A percentile compares a stretch with the other conserved stretches of the same genome.
These are phyloP conservation scores for Candida manassasensis DNA, from an alignment of 805 yeast species.

Conservation along the genomic window DNA sequence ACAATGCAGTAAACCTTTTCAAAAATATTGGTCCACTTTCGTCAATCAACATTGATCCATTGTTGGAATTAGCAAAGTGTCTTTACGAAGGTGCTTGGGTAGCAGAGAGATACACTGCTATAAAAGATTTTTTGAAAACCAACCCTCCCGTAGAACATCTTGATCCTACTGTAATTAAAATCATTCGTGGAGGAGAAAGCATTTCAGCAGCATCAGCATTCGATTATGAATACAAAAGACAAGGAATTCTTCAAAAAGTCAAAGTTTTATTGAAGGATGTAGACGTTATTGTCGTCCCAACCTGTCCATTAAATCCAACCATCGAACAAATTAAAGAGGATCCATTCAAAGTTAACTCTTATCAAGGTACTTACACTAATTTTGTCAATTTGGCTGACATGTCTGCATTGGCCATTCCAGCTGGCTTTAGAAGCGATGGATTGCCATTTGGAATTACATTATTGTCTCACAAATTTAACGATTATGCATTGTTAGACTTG, in stretches of 20 bases:
- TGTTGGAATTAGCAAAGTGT: constrained; percentile 78
- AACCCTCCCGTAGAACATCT: constrained; percentile 66
- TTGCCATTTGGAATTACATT: constrained; percentile 89
- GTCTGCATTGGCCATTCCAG: constrained; percentile 88
- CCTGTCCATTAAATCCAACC: constrained; percentile 89
- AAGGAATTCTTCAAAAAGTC: constrained; percentile 67
- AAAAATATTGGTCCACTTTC: constrained; percentile 42
- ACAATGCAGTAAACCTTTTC: constrained; percentile 49
- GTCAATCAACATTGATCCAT: constrained; percentile 66
- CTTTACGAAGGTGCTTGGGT: constrained; percentile 99
- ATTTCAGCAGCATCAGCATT: constrained; percentile 81
- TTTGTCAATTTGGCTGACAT: constrained; percentile 92
- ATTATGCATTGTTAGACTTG: constrained; percentile 80
- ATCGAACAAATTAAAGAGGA: constrained; percentile 67
- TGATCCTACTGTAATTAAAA: constrained; percentile 78
- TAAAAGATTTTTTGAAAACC: constrained; percentile 62
- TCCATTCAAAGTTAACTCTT: constrained; percentile 78
- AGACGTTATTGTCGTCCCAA: constrained; percentile 85
- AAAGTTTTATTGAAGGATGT: constrained; percentile 48
- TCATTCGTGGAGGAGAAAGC: constrained; percentile 73
- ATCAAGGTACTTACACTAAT: constrained; percentile 97
- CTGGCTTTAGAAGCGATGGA: constrained; percentile 79
- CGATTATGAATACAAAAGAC: constrained; percentile 82
- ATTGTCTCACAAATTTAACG: constrained; percentile 76
- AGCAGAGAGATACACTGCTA: constrained; percentile 87